phyloP scores from a whole-genome alignment of 192 early-diverging fungal species.

The Gamsiella multidivaricata region DNA sequence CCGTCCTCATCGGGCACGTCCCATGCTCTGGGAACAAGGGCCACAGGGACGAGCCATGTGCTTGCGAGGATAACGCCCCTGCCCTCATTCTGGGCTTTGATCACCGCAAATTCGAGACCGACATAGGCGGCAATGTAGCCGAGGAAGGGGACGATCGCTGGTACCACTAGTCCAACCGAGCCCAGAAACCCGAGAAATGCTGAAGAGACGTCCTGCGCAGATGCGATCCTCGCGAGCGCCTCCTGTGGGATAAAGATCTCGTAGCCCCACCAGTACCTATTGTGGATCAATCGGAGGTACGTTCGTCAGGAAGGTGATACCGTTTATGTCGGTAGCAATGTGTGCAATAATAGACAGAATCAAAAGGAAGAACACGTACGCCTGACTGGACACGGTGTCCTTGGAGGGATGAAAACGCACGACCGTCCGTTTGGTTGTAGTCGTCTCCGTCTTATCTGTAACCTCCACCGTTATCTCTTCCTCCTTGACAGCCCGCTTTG shows the following conservation, averaged over 20 bases:
- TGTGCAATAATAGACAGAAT: background rate
- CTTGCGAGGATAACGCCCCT: constrained; percentile 55
- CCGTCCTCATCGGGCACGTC: constrained; percentile 23
- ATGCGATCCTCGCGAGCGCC: constrained; percentile 50
- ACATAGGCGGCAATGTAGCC: constrained; percentile 60
- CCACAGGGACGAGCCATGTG: constrained; percentile 57
- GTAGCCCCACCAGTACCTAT: constrained; percentile 59
- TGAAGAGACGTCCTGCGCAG: constrained; percentile 52
- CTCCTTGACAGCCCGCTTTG: background rate
- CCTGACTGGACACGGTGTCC: constrained; percentile 41
- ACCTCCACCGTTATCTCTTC: background rate
- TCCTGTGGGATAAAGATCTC: constrained; percentile 56
- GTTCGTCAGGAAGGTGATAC: background rate
- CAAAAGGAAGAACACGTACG: constrained; percentile 11
- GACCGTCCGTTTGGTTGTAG: constrained; percentile 12
- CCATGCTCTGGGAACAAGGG: constrained; percentile 56
- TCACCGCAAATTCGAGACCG: constrained; percentile 55
- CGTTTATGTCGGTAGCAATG: background rate
- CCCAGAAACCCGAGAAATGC: constrained; percentile 55
- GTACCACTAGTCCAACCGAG: constrained; percentile 46
- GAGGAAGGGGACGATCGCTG: constrained; percentile 53
- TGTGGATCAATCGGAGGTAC: background rate
- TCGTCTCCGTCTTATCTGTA: background rate
- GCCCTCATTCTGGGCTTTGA: constrained; percentile 56
- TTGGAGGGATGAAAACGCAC: constrained; percentile 36